These are phyloP conservation scores for Aspergillus fructus DNA, from an alignment of 2,329 filamentous ascomycete species.

Conservation along the genomic window DNA sequence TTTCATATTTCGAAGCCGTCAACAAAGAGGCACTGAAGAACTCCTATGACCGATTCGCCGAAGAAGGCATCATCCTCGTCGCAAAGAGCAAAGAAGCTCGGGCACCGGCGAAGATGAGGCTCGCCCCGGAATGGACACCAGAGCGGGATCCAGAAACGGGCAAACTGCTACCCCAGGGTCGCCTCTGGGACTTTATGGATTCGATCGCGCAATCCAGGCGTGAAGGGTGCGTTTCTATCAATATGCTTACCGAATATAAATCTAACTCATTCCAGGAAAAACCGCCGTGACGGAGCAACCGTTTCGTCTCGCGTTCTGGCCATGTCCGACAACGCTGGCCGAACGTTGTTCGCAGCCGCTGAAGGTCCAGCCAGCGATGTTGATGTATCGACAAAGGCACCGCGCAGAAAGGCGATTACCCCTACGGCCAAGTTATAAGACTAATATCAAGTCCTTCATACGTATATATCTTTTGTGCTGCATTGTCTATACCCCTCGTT, in stretches of 20 bases:
- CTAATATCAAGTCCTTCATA: neutral
- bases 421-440: conserved; percentile 33
- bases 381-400: conserved; percentile 35
- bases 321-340: conserved; percentile 72
- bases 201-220: conserved; percentile 77
- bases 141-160: conserved; percentile 62
- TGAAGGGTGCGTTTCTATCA: conserved; percentile 60
- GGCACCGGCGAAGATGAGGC: conserved; percentile 52
- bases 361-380: conserved; percentile 26
- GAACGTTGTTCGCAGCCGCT: conserved; percentile 58
- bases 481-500: neutral
- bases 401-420: conserved; percentile 38
- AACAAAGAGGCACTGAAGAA: conserved; percentile 98
- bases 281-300: conserved; percentile 86
- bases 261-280: conserved; percentile 58
- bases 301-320: conserved; percentile 78
- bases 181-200: conserved; percentile 89
- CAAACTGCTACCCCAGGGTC: conserved; percentile 66
- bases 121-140: conserved; percentile 75
- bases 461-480: neutral
- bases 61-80: conserved; percentile 82
- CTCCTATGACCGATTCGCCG: conserved; percentile 80
- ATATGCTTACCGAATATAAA: neutral
- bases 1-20: conserved; percentile 96
- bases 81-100: conserved; percentile 62